phyloP scores from a whole-genome alignment of 2,329 filamentous ascomycete genomes.

The Alternaria sp. region DNA sequence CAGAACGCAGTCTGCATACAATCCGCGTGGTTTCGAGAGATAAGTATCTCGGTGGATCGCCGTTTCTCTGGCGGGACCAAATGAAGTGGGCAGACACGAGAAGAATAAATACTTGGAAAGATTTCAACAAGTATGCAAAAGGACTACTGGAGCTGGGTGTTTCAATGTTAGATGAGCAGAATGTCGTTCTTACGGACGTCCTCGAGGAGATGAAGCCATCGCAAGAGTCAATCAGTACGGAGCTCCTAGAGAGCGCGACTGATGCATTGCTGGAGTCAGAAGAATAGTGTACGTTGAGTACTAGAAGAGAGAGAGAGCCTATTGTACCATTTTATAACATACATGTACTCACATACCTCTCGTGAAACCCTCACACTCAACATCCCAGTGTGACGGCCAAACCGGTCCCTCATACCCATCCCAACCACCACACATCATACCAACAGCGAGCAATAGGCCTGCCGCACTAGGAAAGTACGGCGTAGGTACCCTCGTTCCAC shows the following conservation, averaged over 20 bases:
- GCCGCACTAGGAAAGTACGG: conserved; percentile 65
- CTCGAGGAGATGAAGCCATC: conserved; percentile 1
- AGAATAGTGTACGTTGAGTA: background rate
- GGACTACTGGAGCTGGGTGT: background rate
- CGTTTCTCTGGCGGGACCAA: background rate
- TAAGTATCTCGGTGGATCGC: background rate
- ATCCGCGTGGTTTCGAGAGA: background rate
- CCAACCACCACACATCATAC: conserved; percentile 67
- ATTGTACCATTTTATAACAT: background rate
- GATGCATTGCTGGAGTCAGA: background rate
- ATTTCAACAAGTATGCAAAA: background rate
- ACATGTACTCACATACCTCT: conserved; percentile 29
- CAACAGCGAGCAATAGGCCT: conserved; percentile 61
- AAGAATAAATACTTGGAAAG: background rate
- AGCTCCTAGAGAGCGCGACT: background rate
- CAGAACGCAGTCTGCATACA: background rate
- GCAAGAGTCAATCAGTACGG: background rate
- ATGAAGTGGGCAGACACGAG: background rate
- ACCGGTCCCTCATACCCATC: conserved; percentile 58
- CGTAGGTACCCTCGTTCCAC: conserved; percentile 62
- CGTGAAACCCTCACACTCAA: conserved; percentile 59
- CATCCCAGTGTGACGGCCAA: conserved; percentile 60
- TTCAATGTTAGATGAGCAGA: background rate
- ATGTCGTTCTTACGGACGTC: background rate
- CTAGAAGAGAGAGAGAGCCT: background rate